Evolutionary conservation across 129 eudicot genomes (phyloP), one percentile per base, ranked within the genome.

Genomic region (Sambucus nigra): DNA sequence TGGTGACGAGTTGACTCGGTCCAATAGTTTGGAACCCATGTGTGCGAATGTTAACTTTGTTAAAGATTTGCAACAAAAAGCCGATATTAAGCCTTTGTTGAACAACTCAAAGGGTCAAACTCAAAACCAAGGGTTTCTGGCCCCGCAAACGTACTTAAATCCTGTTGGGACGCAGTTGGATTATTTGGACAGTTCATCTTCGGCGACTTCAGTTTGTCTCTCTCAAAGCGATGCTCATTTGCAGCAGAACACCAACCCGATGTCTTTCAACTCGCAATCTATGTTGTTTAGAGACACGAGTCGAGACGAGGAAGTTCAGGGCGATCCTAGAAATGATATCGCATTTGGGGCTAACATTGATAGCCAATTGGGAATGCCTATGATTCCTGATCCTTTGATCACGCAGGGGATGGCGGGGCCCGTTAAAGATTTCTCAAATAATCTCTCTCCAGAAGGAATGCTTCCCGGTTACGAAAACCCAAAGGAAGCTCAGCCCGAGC

Each of bases 111-210:
- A 76, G 71, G 57, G 61, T 70, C 95, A 69, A 25, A 60, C 59
- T 70, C 95, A 71, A 25, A 85, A 64, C 68, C 95, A 79, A 48
- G 84, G 80, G 0, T 73, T 73, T 73, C 58, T 76, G 49, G 67
- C 81, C 20, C 91, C 80, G 6, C 86, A 75, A 50, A 58, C 79
- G 11, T 82, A 73, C 61, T 66, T 76, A 40, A 81, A 72, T 62
- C 45, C 69, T 33, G 48, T 69, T 41, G 85, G 80, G n/a, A 55
- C 75, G 38, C 98, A 81, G 32, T 49, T 82, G 72, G 98, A 91
- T 69, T 91, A 76, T 60, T 51, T 91, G 78, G 98, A 91, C 25
- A 71, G 84, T 72, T 81, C 97, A 52, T 88, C 95, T 40, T 91
- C 98, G 14, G 95, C 83, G 17, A 85, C 95, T 35, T 91, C 98